These are phyloP conservation scores for Epichloe sibirici DNA, from an alignment of 2,329 filamentous ascomycete species.

Conservation along the genomic window DNA sequence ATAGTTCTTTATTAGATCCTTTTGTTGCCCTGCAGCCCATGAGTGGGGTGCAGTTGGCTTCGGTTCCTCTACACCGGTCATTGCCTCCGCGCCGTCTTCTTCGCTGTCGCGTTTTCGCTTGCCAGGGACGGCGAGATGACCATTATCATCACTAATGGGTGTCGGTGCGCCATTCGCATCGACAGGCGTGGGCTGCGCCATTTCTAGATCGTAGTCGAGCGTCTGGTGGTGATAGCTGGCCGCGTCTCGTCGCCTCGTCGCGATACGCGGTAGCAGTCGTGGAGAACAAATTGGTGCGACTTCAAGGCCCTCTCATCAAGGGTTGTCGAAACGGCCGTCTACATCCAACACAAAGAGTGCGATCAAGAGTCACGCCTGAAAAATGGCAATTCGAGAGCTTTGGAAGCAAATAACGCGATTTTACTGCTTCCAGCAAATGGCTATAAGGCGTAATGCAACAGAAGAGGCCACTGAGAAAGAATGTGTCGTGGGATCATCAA, in stretches of 20 bases:
- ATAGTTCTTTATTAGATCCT: slow-evolving; percentile 26
- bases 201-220: slow-evolving; percentile 17
- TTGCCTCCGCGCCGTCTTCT: slow-evolving; percentile 25
- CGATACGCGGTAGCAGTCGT: slow-evolving; percentile 25
- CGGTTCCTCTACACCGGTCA: slow-evolving; percentile 14
- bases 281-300: slow-evolving; percentile 27
- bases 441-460: slow-evolving; percentile 17
- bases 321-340: slow-evolving; percentile 19
- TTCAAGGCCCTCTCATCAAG: slow-evolving; percentile 26
- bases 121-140: slow-evolving; percentile 23
- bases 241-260: slow-evolving; percentile 29
- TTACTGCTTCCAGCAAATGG: slow-evolving; percentile 11
- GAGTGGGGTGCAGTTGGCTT: slow-evolving; percentile 13
- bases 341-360: slow-evolving; percentile 20
- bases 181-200: slow-evolving; percentile 29
- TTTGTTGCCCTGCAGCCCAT: slow-evolving; percentile 18
- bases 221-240: slow-evolving; percentile 13
- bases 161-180: slow-evolving; percentile 30
- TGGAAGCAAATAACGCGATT: slow-evolving; percentile 7
- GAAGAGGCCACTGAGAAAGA: slow-evolving; percentile 22
- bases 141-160: slow-evolving; percentile 19
- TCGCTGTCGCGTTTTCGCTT: slow-evolving; percentile 49
- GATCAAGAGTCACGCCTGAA: slow-evolving; percentile 15
- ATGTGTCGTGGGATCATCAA: slow-evolving; percentile 27
- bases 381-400: slow-evolving; percentile 6